Base-by-base conservation (phyloP, 768 basidiomycete species). In the Pulveroboletus ravenelii region DNA sequence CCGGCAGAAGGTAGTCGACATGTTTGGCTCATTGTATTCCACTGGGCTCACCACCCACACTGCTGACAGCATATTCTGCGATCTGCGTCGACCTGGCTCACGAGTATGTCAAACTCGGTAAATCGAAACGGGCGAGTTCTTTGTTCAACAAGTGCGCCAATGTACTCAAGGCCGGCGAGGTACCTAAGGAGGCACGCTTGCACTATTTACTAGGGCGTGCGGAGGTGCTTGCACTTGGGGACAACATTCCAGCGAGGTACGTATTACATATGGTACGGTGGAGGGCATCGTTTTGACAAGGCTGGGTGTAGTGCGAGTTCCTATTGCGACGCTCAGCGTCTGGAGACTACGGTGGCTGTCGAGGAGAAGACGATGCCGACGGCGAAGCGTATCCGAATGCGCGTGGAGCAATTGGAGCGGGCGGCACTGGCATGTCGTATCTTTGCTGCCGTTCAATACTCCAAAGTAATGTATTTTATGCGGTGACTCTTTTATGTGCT, bases 71-170 rank as follows among this genome's bases (percentile, higher is more conserved):
- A 12, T 90, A 82, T 62, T 72, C 88, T 17, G 66, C 67, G 1
- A 70, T 79, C 2, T 93, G 87, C 3, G 70, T 84, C 1, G 80
- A 85, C 38, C 77, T 95, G 6, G 93, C 87, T 0, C 76, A 82
- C 48, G 90, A 93, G 63, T 93, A 93, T 59, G 71, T 83, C 40
- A 79, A 77, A 32, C 75, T 97, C 1, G 93, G 94, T 3, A 89
- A 87, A 64, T 67, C 71, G 2, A 79, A 79, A 45, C 79, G 85
- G 34, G 92, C 93, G 0, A 73, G 71, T 1, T 61, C 70, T 2
- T 76, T 95, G 17, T 88, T 90, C 59, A 75, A 67, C n/a, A 80
- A 79, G 31, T 76, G 78, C 1, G 67, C 82, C 13, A 72, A 68
- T 29, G 55, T 73, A 4, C 69, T 83, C 10, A 72, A 75, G 43